Evolutionary conservation across 148 eudicot genomes (phyloP).

Genomic region (Vaccinium macrocarpon): DNA sequence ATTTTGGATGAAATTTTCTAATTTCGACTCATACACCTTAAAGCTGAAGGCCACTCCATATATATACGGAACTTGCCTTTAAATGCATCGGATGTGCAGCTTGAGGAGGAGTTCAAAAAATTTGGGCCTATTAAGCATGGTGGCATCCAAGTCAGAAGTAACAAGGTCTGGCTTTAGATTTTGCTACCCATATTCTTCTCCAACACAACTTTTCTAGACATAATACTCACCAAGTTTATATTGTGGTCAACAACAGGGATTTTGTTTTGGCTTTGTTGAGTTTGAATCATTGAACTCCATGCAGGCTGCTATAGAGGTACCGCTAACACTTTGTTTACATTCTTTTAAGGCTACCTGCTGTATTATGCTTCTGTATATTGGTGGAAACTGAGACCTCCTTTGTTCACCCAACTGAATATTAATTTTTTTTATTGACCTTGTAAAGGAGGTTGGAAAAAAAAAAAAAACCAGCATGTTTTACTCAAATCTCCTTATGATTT

Average conservation of each 20-base stretch:
- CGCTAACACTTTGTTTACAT: background rate
- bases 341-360: background rate
- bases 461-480: background rate
- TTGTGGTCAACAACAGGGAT: conserved; percentile 55
- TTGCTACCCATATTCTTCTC: conserved; percentile 3
- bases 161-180: conserved; percentile 43
- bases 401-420: background rate
- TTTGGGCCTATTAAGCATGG: conserved; percentile 70
- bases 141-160: conserved; percentile 79
- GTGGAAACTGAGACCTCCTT: background rate
- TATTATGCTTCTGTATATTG: background rate
- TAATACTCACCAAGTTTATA: background rate
- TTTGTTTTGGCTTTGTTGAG: conserved; percentile 80
- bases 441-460: background rate
- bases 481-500: background rate
- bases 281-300: conserved; percentile 52
- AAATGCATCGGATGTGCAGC: conserved; percentile 45
- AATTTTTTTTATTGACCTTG: background rate
- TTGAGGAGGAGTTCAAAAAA: conserved; percentile 57
- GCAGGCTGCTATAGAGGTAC: conserved; percentile 71
- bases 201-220: background rate
- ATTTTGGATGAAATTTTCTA: background rate
- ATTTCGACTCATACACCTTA: background rate
- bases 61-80: conserved; percentile 64
- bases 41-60: conserved; percentile 62